Percentiles rank a stretch among this genome's conserved stretches.
phyloP scores from a whole-genome alignment of 768 basidiomycete genomes.

The Melanogaster broomeanus region DNA sequence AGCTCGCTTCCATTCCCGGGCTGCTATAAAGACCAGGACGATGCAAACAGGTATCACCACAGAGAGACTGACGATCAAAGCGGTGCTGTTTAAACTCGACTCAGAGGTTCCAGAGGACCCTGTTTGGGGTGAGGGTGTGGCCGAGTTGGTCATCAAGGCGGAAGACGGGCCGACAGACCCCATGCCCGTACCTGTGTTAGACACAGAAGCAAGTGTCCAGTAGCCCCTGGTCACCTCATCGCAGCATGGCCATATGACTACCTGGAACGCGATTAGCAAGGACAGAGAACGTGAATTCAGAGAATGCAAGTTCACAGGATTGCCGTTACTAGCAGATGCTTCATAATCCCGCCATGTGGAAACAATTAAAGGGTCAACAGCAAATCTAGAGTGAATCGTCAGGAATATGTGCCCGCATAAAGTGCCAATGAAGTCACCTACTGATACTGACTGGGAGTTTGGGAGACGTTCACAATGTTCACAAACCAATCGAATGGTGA shows the following conservation, averaged over 20 bases:
- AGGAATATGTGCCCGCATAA: background rate
- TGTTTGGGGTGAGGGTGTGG: no score
- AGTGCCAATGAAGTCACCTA: background rate
- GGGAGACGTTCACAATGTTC: no score
- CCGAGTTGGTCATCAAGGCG: no score
- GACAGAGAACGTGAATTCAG: background rate
- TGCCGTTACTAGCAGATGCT: background rate
- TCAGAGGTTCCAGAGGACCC: no score
- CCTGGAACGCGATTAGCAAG: background rate
- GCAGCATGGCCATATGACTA: background rate
- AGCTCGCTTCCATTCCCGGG: no score
- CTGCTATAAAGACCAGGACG: no score
- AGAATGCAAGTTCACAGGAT: background rate
- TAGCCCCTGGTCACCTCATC: no score
- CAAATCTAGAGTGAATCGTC: background rate
- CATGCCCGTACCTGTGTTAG: no score
- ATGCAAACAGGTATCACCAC: no score
- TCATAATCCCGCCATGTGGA: background rate
- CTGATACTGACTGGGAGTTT: no score
- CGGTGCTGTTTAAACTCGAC: no score
- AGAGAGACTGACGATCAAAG: no score
- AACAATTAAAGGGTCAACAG: background rate
- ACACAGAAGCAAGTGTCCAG: background rate
- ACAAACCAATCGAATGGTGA: background rate
- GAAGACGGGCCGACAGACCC: background rate